Percentiles rank a stretch among this genome's conserved stretches.
Evolutionary conservation across 169 alveolate genomes (phyloP).

Genomic region (Cystoisospora suis): DNA sequence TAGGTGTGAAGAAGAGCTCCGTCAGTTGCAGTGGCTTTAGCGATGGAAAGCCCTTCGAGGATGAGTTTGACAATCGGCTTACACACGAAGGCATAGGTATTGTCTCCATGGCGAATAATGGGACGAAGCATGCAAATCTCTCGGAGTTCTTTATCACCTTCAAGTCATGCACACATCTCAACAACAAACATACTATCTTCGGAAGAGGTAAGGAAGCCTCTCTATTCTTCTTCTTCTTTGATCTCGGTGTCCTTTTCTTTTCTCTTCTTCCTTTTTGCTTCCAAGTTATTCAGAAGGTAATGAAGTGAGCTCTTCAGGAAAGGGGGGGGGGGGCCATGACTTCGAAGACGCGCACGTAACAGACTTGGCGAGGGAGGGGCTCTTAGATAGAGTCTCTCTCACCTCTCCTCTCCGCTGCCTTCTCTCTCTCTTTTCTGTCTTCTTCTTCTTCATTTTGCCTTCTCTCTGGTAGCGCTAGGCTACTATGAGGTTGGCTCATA

Average conservation of each 20-base stretch:
- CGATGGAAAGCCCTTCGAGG: conserved; percentile 47
- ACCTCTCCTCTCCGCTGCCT: neutral
- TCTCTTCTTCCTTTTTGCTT: neutral
- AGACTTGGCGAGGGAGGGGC: too few relatives aligned
- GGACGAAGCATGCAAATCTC: neutral
- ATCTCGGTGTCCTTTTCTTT: neutral
- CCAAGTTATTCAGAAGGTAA: too few relatives aligned
- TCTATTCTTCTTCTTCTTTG: neutral
- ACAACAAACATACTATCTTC: conserved; percentile 63
- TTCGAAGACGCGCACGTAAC: too few relatives aligned
- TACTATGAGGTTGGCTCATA: too few relatives aligned
- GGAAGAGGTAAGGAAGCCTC: conserved; percentile 51
- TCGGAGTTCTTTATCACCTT: conserved; percentile 65
- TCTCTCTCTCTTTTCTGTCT: too few relatives aligned
- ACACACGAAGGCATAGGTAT: conserved; percentile 52
- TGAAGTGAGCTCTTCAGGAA: too few relatives aligned
- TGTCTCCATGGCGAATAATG: conserved; percentile 53
- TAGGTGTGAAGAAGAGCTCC: neutral
- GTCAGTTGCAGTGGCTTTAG: conserved; percentile 24
- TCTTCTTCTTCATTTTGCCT: too few relatives aligned
- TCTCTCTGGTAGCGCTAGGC: too few relatives aligned
- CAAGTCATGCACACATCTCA: conserved; percentile 44
- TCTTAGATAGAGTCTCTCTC: too few relatives aligned
- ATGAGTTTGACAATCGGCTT: conserved; percentile 27
- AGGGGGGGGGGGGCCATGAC: too few relatives aligned